Percentiles rank a stretch among this genome's conserved stretches.
phyloP scores from a whole-genome alignment of 768 basidiomycete genomes.

The Brasilioporus rufonigricans region DNA sequence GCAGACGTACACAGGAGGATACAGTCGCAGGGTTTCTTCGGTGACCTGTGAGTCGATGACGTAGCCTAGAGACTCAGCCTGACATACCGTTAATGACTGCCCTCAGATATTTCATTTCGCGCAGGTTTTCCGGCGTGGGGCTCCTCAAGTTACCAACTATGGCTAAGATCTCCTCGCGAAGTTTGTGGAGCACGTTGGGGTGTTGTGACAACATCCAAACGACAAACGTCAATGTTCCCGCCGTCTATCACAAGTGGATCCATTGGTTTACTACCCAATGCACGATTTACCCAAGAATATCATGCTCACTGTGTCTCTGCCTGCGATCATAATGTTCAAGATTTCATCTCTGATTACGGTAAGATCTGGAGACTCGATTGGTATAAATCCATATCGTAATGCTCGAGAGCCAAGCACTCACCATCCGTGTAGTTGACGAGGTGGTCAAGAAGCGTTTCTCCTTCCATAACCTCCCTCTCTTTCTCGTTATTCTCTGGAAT shows the following conservation, averaged over 20 bases:
- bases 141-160: slow-evolving; percentile 25
- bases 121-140: slow-evolving; percentile 32
- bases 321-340: slow-evolving; percentile 38
- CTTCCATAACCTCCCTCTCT: slow-evolving; percentile 16
- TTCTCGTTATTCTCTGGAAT: slow-evolving; percentile 5
- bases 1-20: slow-evolving; percentile 32
- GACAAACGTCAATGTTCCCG: slow-evolving; percentile 29
- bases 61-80: background rate
- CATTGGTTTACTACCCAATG: background rate
- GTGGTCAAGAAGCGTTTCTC: slow-evolving; percentile 30
- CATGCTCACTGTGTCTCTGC: slow-evolving; percentile 31
- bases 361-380: slow-evolving; percentile 21
- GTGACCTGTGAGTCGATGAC: background rate
- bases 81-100: slow-evolving; percentile 37
- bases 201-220: slow-evolving; percentile 30
- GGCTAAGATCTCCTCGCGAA: slow-evolving; percentile 31
- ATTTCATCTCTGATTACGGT: slow-evolving; percentile 35
- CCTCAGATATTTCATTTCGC: slow-evolving; percentile 39
- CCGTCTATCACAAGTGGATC: slow-evolving; percentile 20
- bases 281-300: background rate
- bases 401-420: background rate
- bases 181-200: slow-evolving; percentile 27
- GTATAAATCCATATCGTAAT: background rate
- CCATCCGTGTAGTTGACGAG: slow-evolving; percentile 32
- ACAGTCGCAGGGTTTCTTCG: slow-evolving; percentile 31